Evolutionary conservation across 2,329 filamentous ascomycete species (phyloP).

Genomic region (Alternaria ethzedia): DNA sequence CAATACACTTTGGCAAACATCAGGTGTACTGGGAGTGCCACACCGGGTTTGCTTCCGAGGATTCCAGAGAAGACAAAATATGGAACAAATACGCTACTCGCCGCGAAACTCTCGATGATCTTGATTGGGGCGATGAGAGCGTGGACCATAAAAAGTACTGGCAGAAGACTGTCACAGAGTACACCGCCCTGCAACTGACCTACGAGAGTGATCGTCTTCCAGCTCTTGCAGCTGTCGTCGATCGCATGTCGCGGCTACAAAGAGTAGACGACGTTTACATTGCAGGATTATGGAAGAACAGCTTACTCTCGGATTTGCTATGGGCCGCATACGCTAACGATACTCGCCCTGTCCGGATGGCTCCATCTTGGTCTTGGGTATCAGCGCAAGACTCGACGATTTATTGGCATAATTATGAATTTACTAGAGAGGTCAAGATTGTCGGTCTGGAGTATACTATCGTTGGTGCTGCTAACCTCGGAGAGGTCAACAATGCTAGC

Average conservation of each 20-base stretch:
- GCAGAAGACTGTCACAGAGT: not conserved
- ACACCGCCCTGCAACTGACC: not conserved
- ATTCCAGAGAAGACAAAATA: not conserved
- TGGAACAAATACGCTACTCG: too few relatives aligned
- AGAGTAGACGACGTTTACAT: not conserved
- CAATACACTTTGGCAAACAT: not conserved
- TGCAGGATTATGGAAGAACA: not conserved
- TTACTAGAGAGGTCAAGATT: not conserved
- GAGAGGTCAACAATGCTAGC: not conserved
- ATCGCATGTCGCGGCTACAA: not conserved
- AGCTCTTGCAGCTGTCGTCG: not conserved
- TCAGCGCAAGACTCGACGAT: not conserved
- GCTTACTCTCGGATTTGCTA: not conserved
- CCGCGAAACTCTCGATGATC: too few relatives aligned
- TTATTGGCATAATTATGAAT: rapidly evolving
- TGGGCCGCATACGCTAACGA: too few relatives aligned
- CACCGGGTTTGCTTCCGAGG: not conserved
- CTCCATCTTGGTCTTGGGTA: not conserved
- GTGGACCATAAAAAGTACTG: not conserved
- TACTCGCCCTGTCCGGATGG: too few relatives aligned
- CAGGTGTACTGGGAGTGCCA: not conserved
- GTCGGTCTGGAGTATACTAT: not conserved
- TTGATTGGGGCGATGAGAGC: too few relatives aligned
- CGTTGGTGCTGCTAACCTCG: not conserved
- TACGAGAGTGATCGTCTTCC: not conserved